Evolutionary conservation across 2,329 filamentous ascomycete genomes (phyloP).

Genomic region (Colletotrichum truncatum): DNA sequence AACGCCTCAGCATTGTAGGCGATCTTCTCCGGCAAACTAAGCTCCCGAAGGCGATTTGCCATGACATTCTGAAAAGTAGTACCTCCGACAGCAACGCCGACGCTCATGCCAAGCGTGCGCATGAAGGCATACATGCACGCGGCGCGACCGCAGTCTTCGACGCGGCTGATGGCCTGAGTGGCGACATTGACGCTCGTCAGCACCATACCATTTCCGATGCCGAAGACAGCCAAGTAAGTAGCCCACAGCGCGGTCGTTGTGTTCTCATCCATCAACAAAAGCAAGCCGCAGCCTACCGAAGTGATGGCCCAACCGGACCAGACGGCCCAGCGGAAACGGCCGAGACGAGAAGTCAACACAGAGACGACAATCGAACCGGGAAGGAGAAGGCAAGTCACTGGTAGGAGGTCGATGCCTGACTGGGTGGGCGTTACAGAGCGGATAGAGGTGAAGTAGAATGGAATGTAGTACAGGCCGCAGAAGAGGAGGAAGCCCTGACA

Average conservation of each 20-base stretch:
- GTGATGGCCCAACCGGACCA: neutral
- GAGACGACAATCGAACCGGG: neutral
- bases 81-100: slow-evolving; percentile 50
- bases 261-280: neutral
- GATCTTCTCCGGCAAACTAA: neutral
- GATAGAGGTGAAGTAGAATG: neutral
- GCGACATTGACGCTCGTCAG: slow-evolving; percentile 35
- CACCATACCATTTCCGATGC: slow-evolving; percentile 22
- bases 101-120: slow-evolving; percentile 51
- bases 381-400: neutral
- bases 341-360: neutral
- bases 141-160: slow-evolving; percentile 42
- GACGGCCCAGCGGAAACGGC: neutral
- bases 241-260: neutral
- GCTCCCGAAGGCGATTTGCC: neutral
- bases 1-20: neutral
- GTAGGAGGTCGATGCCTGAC: neutral
- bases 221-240: neutral
- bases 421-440: neutral
- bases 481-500: neutral
- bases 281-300: neutral
- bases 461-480: neutral
- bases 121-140: slow-evolving; percentile 48
- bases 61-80: slow-evolving; percentile 48
- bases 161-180: slow-evolving; percentile 45